Percentiles rank a stretch among this genome's conserved stretches.
phyloP scores from a whole-genome alignment of 306 rosid genomes.

The Glycyrrhiza uralensis region DNA sequence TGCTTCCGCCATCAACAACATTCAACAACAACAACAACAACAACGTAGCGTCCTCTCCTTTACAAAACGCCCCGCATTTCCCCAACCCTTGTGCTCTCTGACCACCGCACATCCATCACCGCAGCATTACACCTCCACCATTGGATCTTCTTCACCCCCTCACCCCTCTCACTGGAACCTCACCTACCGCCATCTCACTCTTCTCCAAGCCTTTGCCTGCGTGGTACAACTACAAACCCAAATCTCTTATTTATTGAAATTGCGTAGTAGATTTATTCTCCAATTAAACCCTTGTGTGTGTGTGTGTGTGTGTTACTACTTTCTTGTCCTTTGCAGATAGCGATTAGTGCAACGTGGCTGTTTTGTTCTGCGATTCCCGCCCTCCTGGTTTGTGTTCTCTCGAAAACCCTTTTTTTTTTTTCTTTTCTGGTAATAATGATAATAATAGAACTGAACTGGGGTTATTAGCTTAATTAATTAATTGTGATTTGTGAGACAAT shows the following conservation, averaged over 20 bases:
- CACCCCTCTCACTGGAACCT: slow-evolving; percentile 50
- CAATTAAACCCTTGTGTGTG: too few species aligned
- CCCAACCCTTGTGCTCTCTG: slow-evolving; percentile 26
- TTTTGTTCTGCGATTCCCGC: slow-evolving; percentile 87
- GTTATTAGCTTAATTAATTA: neutral
- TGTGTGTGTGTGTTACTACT: too few species aligned
- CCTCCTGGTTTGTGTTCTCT: slow-evolving; percentile 64
- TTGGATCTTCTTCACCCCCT: slow-evolving; percentile 46
- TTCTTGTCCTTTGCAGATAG: too few species aligned
- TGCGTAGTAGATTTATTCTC: neutral
- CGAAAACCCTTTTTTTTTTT: too few species aligned
- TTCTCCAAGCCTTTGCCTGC: slow-evolving; percentile 71
- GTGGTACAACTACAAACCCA: slow-evolving; percentile 33
- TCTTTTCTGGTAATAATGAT: too few species aligned
- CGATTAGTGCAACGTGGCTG: slow-evolving; percentile 79
- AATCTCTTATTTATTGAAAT: neutral
- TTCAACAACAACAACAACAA: too few species aligned
- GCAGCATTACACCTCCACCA: slow-evolving; percentile 42
- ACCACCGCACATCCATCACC: slow-evolving; percentile 26
- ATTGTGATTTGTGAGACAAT: slow-evolving; percentile 18
- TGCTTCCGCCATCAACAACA: slow-evolving; percentile 13
- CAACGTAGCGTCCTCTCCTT: slow-evolving; percentile 5
- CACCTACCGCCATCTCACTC: slow-evolving; percentile 59
- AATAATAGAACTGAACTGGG: too few species aligned
- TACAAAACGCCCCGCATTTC: slow-evolving; percentile 20